These are phyloP conservation scores for Saprolegnia diclina DNA, from an alignment of 352 stramenopile species.

Conservation along the genomic window DNA sequence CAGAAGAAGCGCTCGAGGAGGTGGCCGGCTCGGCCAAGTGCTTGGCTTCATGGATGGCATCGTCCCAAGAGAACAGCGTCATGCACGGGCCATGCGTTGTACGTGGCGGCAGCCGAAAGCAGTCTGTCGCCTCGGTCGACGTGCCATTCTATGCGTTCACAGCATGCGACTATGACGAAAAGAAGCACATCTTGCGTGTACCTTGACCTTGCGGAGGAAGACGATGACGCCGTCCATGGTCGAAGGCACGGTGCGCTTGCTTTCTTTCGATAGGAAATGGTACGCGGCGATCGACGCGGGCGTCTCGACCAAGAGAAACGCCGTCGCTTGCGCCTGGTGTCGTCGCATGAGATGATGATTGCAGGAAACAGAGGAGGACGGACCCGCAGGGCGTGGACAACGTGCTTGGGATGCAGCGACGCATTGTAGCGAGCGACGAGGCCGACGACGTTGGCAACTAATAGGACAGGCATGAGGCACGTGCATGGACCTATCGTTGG, in stretches of 20 bases:
- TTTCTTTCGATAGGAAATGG: constrained; percentile 50
- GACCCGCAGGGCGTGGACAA: constrained; percentile 6
- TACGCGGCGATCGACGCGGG: constrained; percentile 47
- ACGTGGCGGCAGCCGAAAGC: constrained; percentile 38
- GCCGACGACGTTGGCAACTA: background rate
- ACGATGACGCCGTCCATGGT: constrained; percentile 52
- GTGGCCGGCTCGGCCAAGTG: background rate
- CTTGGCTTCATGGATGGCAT: background rate
- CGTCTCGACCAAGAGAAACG: constrained; percentile 52
- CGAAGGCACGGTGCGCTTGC: constrained; percentile 53
- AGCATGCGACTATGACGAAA: too few relatives aligned
- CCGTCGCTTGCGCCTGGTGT: constrained; percentile 46
- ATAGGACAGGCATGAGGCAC: background rate
- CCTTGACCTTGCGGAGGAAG: constrained; percentile 61
- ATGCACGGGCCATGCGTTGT: constrained; percentile 18
- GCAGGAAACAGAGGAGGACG: constrained; percentile 26
- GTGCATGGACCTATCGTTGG: too few relatives aligned
- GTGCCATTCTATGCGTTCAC: constrained; percentile 66
- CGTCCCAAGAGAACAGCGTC: constrained; percentile 29
- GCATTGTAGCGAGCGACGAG: constrained; percentile 3
- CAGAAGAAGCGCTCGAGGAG: too few relatives aligned
- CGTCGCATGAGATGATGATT: constrained; percentile 46
- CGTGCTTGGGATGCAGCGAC: constrained; percentile 6
- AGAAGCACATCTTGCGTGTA: too few relatives aligned
- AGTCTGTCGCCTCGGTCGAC: constrained; percentile 61